Percentiles rank a stretch among this genome's conserved stretches.
Conservation (phyloP, 2,329 filamentous ascomycete species). For the Hortaea werneckii region DNA sequence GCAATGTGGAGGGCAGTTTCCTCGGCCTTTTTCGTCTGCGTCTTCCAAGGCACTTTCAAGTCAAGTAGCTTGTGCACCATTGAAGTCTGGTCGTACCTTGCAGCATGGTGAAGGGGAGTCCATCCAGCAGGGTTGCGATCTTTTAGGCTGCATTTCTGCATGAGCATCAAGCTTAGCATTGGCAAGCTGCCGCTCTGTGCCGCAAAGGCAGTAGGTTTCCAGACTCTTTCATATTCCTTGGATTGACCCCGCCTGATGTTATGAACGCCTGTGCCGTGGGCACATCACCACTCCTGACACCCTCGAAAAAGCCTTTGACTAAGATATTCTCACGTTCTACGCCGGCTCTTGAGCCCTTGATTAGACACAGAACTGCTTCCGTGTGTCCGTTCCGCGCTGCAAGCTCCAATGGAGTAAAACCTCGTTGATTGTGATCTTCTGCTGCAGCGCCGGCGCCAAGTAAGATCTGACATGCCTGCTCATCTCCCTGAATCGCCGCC, state of each 20-base stretch:
- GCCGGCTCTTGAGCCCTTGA: constrained; percentile 3
- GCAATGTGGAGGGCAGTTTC: constrained; percentile 13
- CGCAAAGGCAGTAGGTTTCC: constrained; percentile 8
- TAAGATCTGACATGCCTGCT: constrained; percentile 8
- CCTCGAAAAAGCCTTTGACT: constrained; percentile 6
- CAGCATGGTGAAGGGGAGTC: constrained; percentile 11
- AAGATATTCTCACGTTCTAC: constrained; percentile 5
- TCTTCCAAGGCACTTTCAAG: constrained; percentile 8
- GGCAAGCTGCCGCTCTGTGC: constrained; percentile 13
- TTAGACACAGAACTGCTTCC: constrained; percentile 9
- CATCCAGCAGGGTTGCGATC: constrained; percentile 8
- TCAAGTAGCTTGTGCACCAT: constrained; percentile 9
- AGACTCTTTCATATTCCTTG: constrained; percentile 15
- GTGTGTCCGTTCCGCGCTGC: constrained; percentile 8
- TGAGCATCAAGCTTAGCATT: constrained; percentile 10
- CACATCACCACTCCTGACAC: constrained; percentile 8
- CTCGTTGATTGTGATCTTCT: constrained; percentile 6
- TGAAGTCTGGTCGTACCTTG: constrained; percentile 6
- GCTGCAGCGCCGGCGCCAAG: constrained; percentile 6
- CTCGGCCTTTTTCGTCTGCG: constrained; percentile 8
- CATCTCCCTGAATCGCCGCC: constrained; percentile 7
- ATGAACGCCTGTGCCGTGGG: constrained; percentile 8
- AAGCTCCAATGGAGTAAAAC: constrained; percentile 7
- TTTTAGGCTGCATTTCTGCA: constrained; percentile 9
- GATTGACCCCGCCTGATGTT: constrained; percentile 6